Evolutionary conservation across 2,329 filamentous ascomycete genomes (phyloP).

Genomic region (Alternaria sp.): DNA sequence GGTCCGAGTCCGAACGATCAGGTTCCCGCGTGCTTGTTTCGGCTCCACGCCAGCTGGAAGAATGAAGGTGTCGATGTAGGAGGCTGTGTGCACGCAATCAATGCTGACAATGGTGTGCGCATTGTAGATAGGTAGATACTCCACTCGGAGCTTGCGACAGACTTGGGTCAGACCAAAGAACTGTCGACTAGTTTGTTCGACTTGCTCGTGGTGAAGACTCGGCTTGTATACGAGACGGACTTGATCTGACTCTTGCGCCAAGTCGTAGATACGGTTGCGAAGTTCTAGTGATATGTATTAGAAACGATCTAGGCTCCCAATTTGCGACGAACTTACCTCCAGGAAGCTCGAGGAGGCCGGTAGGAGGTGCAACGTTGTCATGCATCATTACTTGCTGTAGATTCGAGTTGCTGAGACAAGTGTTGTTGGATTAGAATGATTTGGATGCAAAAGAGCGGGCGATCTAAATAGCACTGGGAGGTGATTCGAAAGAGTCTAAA

Average conservation of each 20-base stretch:
- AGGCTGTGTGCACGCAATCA: not conserved
- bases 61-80: not conserved
- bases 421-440: not conserved
- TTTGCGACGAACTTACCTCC: not conserved
- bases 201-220: not conserved
- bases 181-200: not conserved
- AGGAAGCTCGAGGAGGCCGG: not conserved
- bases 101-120: not conserved
- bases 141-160: not conserved
- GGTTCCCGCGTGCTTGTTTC: not conserved
- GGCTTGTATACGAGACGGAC: not conserved
- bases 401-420: fast-evolving
- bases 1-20: too few species aligned
- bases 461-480: not conserved
- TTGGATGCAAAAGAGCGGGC: not conserved
- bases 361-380: not conserved
- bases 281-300: not conserved
- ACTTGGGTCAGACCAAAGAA: not conserved
- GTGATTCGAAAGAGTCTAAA: not conserved
- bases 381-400: not conserved
- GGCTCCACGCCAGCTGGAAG: not conserved
- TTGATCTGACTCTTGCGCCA: not conserved
- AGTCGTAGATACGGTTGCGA: not conserved
- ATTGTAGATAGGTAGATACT: not conserved
- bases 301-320: not conserved